Base-by-base conservation (phyloP, 805 yeast genomes). In the Schwanniomyces occidentalis region DNA sequence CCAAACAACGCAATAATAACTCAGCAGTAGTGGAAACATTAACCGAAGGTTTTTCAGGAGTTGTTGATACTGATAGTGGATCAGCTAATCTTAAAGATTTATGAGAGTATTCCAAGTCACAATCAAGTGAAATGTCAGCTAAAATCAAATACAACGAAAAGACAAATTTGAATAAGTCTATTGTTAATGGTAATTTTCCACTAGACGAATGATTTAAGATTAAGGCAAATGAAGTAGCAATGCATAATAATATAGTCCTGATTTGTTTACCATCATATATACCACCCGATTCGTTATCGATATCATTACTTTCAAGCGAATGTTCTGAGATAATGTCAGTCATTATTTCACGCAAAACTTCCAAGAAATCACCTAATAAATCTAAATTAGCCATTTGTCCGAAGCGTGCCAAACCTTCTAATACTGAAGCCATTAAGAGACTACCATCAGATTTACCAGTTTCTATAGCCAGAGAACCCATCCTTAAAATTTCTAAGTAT, bases 371-470 rank as follows among this genome's bases (percentile, higher is more conserved):
- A 16, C 98, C 98, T 47, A 93, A 73, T 28, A 93, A 69, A 46
- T 93, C 98, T 38, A 91, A 79, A 54, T 93, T 93, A 16, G 95
- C 89, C 80, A 90, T 81, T 51, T 84, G 93, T 2, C 98, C 96
- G 54, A 82, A 89, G 52, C 79, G 78, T 1, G 97, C 85, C 37
- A 93, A 64, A 3, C 98, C 98, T 63, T 93, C 98, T 35, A 93
- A 68, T 0, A 91, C 95, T 0, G 91, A 73, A 6, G 95, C 96
- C 70, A 88, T 80, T 34, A 93, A 65, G 9, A 40, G 38, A 18
- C 45, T 46, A 13, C 76, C 73, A 24, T 78, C 75, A 13, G 80
- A 75, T 28, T 78, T 72, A 12, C 73, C 73, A 6, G 44, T 37
- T 2, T 46, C 52, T 12, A 35, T 27, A 6, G 46, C 38, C 10